Evolutionary conservation across 1,139 yeast species (phyloP), one percentile per base, ranked within the genome.

Genomic region (Suhomyces bribrorum): DNA sequence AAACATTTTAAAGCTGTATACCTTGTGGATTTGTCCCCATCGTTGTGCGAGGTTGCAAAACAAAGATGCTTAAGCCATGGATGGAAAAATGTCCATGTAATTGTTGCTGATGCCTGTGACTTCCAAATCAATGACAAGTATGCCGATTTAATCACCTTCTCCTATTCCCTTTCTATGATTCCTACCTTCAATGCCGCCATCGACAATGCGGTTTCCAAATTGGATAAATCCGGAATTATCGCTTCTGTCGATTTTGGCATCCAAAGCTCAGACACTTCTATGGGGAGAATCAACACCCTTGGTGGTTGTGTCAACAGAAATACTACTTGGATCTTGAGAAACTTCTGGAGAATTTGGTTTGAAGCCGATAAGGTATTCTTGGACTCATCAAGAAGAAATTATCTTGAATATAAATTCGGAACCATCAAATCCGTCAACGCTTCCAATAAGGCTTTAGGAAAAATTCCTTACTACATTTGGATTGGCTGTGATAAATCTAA

Each of bases 261-360:
- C 41, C 94, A 84, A 57, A 73, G 84, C 24, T 64, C 67, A 34
- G 82, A 81, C 36, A 79, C 83, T 32, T 70, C 79, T 6, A 68
- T 79, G 50, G 90, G 90, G n/a, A 75, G 86, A 57, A 74, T 81
- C 39, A 79, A 84, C 53, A 83, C 90, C 6, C 65, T 85, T 27
- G 94, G 94, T 37, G 94, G 94, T 7, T 66, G 81, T 47, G 73
- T 75, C 23, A 76, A 79, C 51, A 73, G 94, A 56, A 84, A 84
- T 56, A 82, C 79, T 46, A 83, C 88, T 27, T 86, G 94, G 94
- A 48, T 83, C 39, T 72, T 79, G 38, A 71, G 95, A 57, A 83
- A 86, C 31, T 86, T 86, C 57, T 86, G 95, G 95, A 75, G 89
- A 56, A 69, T 83, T 38, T 86, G 95, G 95, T 86, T 86, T 61